A percentile compares a stretch with the other conserved stretches of the same genome.
Evolutionary conservation across 2,329 filamentous ascomycete species (phyloP).

Genomic region (Clarireedia hainanense): DNA sequence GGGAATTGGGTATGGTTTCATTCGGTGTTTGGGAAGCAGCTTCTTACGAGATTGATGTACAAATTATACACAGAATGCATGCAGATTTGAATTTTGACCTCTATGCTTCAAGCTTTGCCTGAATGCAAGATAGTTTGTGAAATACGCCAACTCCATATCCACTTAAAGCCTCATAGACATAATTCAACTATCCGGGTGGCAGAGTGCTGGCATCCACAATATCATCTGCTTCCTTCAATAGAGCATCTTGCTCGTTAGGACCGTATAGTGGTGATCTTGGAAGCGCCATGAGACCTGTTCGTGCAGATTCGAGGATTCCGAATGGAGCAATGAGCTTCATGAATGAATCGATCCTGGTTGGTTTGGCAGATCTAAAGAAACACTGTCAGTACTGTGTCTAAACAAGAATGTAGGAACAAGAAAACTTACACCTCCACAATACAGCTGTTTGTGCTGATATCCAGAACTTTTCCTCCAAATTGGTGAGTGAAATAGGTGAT

Average conservation of each 20-base stretch:
- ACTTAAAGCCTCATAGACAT: slow-evolving; percentile 11
- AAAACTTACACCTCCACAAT: slow-evolving; percentile 86
- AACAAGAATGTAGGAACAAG: background rate
- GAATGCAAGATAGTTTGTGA: slow-evolving; percentile 2
- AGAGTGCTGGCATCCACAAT: slow-evolving; percentile 91
- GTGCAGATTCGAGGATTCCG: slow-evolving; percentile 90
- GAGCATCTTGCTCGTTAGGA: slow-evolving; percentile 54
- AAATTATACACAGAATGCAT: slow-evolving; percentile 7
- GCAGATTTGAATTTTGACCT: slow-evolving; percentile 12
- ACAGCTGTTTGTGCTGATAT: slow-evolving; percentile 97
- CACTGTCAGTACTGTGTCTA: slow-evolving; percentile 8
- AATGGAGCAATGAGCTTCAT: slow-evolving; percentile 93
- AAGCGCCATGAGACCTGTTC: slow-evolving; percentile 94
- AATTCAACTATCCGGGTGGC: slow-evolving; percentile 65
- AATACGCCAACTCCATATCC: slow-evolving; percentile 19
- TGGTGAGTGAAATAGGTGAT: slow-evolving; percentile 97
- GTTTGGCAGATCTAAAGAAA: slow-evolving; percentile 64
- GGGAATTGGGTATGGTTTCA: background rate
- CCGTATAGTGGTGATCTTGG: slow-evolving; percentile 83
- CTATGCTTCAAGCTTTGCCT: slow-evolving; percentile 7
- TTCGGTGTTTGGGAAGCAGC: slow-evolving; percentile 2
- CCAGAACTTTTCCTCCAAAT: slow-evolving; percentile 93
- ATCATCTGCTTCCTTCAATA: slow-evolving; percentile 82
- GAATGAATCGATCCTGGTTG: slow-evolving; percentile 89
- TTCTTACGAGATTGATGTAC: background rate